Percentiles rank a stretch among this genome's conserved stretches.
Evolutionary conservation across 306 rosid genomes (phyloP).

Genomic region (Citrullus mucosospermus): DNA sequence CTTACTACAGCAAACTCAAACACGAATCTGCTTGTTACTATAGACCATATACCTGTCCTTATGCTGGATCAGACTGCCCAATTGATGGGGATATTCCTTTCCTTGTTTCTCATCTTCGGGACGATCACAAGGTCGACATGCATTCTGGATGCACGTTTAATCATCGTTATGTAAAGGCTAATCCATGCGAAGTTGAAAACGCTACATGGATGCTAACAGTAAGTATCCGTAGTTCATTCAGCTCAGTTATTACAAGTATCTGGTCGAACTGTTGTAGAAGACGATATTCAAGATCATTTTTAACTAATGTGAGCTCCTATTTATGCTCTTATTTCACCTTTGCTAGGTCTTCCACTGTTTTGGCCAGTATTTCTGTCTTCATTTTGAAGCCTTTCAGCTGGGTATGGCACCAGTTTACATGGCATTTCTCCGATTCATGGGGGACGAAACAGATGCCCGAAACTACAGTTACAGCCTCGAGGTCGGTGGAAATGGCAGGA

Average conservation of each 20-base stretch:
- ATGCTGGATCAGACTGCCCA: conserved; percentile 11
- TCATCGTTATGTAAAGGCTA: conserved; percentile 7
- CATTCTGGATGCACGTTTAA: conserved; percentile 11
- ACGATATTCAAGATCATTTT: background rate
- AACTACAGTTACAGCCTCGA: conserved; percentile 8
- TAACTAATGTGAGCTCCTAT: background rate
- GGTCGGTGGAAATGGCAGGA: background rate
- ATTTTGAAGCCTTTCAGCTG: conserved; percentile 9
- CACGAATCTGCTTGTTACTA: conserved; percentile 6
- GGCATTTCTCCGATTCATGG: conserved; percentile 9
- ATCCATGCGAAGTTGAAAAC: conserved; percentile 6
- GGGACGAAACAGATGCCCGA: conserved; percentile 4
- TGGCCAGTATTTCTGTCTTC: conserved; percentile 10
- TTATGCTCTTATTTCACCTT: background rate
- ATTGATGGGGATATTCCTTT: background rate
- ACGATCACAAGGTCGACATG: conserved; percentile 7
- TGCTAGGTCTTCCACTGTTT: conserved; percentile 7
- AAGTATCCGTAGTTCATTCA: background rate
- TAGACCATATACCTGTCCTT: conserved; percentile 8
- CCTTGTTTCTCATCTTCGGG: conserved; percentile 7
- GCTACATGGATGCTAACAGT: conserved; percentile 10
- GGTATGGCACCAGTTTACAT: conserved; percentile 5
- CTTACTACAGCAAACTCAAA: conserved; percentile 6
- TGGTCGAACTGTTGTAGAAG: background rate
- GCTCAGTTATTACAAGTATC: background rate